Percentiles rank a stretch among this genome's conserved stretches.
These are phyloP conservation scores for Stipa capillata DNA, from an alignment of 176 grass and related monocot species.

Conservation along the genomic window DNA sequence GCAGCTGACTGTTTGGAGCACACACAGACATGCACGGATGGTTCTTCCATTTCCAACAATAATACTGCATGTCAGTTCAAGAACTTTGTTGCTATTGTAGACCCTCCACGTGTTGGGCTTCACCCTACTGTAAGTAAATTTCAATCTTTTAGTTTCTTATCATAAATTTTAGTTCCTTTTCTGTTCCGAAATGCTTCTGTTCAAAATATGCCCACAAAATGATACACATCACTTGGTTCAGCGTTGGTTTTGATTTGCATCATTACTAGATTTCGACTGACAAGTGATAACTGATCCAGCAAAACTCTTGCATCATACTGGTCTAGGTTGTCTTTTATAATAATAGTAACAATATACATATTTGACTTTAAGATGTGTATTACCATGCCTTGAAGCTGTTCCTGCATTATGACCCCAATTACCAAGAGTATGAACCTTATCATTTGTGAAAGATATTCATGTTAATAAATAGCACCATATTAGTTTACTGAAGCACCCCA, in stretches of 20 bases:
- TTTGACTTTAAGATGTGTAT: neutral
- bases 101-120: conserved; percentile 88
- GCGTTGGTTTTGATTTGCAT: neutral
- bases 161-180: neutral
- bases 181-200: neutral
- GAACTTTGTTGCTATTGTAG: conserved; percentile 90
- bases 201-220: neutral
- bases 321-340: neutral
- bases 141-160: conserved; percentile 7
- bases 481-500: neutral
- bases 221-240: neutral
- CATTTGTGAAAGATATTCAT: neutral
- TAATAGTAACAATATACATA: neutral
- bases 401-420: neutral
- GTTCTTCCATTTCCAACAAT: conserved; percentile 7
- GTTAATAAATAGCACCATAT: neutral
- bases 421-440: neutral
- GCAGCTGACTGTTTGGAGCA: conserved; percentile 10
- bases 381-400: neutral
- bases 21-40: conserved; percentile 4
- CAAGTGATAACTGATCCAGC: neutral
- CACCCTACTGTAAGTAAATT: conserved; percentile 76
- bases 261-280: neutral
- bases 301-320: neutral
- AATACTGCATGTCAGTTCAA: conserved; percentile 45